Evolutionary conservation across 192 early-diverging fungal genomes (phyloP), one percentile per base, ranked within the genome.

Genomic region (Backusella luteola): DNA sequence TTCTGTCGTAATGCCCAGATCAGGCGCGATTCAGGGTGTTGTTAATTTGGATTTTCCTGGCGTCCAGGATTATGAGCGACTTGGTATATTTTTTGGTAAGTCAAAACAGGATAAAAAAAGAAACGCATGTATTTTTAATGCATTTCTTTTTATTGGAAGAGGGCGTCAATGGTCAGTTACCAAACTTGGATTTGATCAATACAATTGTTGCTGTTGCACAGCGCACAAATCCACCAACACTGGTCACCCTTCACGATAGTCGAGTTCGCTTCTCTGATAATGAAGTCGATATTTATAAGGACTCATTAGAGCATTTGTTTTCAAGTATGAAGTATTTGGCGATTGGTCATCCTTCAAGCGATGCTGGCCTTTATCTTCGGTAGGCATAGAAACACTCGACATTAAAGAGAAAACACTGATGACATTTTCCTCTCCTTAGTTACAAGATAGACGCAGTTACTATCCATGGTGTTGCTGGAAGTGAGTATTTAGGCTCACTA

Each of bases 161-260:
- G 87, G 96, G 97, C 6, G 88, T 96, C 19, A 95, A 94, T 80
- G 97, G 97, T 4, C 94, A 96, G 80, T 87, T 96, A 49, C 91
- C 95, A 17, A 99, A 99, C 80, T 88, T 96, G 36, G 97, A 99
- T 81, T 85, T 96, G 71, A 87, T 97, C 73, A 95, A 94, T 44
- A 93, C 92, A 1, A 85, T 95, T 19, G 86, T 88, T 21, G 74
- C 82, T 29, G 88, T 93, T 23, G 82, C 90, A 34, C 70, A 71
- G 11, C 77, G 80, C n/a, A 56, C 83, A 15, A 86, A 79, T 80
- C 84, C 84, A 46, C 85, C 78, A 39, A 85, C 94, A 14, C 86
- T 85, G 5, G 75, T 94, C 26, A 85, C 84, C 15, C 79, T 95
- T 1, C 90, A 93, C 53, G 87, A 90, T 70, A 77, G 73, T 41